Conservation (phyloP, 305 asterid genomes). For the Salvia sclarea region DNA sequence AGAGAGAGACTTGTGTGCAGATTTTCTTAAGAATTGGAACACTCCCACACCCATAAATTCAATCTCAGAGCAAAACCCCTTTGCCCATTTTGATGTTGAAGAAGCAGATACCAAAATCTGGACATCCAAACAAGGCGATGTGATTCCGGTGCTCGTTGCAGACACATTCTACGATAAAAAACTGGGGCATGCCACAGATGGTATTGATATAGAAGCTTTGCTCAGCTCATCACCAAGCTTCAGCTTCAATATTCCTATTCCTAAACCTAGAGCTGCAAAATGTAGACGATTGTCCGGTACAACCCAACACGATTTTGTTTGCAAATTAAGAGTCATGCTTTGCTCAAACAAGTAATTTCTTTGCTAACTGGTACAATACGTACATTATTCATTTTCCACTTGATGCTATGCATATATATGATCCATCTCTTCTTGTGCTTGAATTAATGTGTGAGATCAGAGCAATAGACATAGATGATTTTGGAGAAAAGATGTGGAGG, state of each 20-base stretch:
- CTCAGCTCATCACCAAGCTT: neutral
- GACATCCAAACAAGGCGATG: neutral
- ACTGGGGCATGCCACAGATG: conserved; percentile 28
- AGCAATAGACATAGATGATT: conserved; percentile 28
- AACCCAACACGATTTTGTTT: conserved; percentile 7
- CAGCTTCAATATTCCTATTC: neutral
- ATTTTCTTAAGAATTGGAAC: conserved; percentile 38
- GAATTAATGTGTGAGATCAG: conserved; percentile 9
- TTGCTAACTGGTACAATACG: neutral
- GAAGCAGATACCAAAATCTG: neutral
- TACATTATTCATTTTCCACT: neutral
- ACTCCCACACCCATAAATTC: conserved; percentile 35
- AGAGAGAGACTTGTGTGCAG: conserved; percentile 29
- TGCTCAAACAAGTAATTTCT: conserved; percentile 31
- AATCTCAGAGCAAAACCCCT: conserved; percentile 29
- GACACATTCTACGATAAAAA: conserved; percentile 33
- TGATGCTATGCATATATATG: neutral
- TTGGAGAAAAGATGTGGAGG: conserved; percentile 36
- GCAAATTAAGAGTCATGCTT: conserved; percentile 22
- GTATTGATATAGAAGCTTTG: conserved; percentile 19
- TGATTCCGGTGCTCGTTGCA: conserved; percentile 28
- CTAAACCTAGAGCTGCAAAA: neutral
- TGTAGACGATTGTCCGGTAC: neutral
- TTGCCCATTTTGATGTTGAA: conserved; percentile 13
- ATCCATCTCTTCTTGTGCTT: neutral